Evolutionary conservation across 768 basidiomycete genomes (phyloP).

Genomic region (Coprinopsis sp.): DNA sequence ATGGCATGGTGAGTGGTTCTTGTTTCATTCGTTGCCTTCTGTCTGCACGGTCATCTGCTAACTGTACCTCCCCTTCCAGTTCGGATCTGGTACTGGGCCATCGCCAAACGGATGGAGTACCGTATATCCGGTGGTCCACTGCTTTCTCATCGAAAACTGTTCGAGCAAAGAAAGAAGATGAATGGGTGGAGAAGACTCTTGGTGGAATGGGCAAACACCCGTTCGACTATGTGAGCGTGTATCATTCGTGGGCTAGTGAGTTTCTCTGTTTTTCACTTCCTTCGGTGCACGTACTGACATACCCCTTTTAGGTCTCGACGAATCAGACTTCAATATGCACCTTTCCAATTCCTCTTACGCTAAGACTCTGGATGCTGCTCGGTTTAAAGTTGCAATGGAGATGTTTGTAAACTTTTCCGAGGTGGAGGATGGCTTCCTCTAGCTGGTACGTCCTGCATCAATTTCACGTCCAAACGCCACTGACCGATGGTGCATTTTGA

Average conservation of each 20-base stretch:
- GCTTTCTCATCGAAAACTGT: slow-evolving; percentile 39
- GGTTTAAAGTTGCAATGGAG: slow-evolving; percentile 43
- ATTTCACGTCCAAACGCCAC: neutral
- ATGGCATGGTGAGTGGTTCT: slow-evolving; percentile 59
- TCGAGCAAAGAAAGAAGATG: slow-evolving; percentile 29
- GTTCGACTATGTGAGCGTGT: slow-evolving; percentile 37
- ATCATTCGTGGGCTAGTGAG: slow-evolving; percentile 55
- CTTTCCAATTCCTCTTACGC: slow-evolving; percentile 80
- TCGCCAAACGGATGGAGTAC: slow-evolving; percentile 29
- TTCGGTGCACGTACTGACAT: neutral
- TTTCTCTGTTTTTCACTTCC: slow-evolving; percentile 2
- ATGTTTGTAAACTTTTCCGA: slow-evolving; percentile 55
- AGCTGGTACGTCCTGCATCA: slow-evolving; percentile 39
- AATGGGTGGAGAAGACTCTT: slow-evolving; percentile 44
- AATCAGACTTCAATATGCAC: slow-evolving; percentile 69
- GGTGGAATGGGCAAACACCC: slow-evolving; percentile 59
- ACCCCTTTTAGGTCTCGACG: slow-evolving; percentile 51
- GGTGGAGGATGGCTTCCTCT: slow-evolving; percentile 62
- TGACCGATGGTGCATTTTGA: neutral
- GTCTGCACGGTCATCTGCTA: neutral
- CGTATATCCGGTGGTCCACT: slow-evolving; percentile 26
- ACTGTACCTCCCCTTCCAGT: slow-evolving; percentile 21
- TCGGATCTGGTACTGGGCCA: slow-evolving; percentile 49
- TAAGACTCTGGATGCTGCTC: slow-evolving; percentile 50
- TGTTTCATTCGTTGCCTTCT: neutral